These are phyloP conservation scores for Macrophomina phaseolina DNA, from an alignment of 2,329 filamentous ascomycete genomes.

Conservation along the genomic window DNA sequence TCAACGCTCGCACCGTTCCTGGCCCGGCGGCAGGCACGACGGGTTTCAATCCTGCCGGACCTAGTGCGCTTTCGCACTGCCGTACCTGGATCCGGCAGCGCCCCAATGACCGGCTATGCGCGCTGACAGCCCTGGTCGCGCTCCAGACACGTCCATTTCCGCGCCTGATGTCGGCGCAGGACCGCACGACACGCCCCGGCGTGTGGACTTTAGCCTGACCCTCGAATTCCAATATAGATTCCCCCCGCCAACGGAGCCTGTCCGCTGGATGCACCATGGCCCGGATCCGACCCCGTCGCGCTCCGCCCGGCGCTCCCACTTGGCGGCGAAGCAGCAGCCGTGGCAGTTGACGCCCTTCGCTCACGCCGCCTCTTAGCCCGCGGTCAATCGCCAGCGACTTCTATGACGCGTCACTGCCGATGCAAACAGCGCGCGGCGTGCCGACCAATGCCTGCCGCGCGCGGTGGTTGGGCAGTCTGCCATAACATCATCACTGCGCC, in stretches of 20 bases:
- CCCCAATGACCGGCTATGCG: not conserved
- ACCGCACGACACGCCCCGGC: not conserved
- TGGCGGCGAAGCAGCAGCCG: not conserved
- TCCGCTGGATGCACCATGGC: not conserved
- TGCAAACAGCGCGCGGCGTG: not conserved
- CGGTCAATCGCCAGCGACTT: not conserved
- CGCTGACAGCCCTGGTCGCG: conserved; percentile 5
- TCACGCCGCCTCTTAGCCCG: not conserved
- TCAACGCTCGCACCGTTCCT: not conserved
- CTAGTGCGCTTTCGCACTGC: not conserved
- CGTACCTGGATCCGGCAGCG: conserved; percentile 4
- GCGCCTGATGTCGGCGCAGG: not conserved
- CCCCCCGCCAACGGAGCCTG: not conserved
- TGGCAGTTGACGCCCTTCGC: not conserved
- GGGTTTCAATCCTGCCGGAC: not conserved
- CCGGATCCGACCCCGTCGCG: not conserved
- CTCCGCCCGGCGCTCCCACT: not conserved
- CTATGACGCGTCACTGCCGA: not conserved
- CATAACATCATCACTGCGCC: not conserved
- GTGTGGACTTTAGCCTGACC: not conserved
- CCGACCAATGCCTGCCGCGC: not conserved
- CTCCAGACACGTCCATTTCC: conserved; percentile 20
- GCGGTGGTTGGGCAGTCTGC: not conserved
- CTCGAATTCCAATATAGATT: not conserved
- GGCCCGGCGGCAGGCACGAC: not conserved